phyloP scores from a whole-genome alignment of 2,329 filamentous ascomycete species.

The Fusarium decemcellulare region DNA sequence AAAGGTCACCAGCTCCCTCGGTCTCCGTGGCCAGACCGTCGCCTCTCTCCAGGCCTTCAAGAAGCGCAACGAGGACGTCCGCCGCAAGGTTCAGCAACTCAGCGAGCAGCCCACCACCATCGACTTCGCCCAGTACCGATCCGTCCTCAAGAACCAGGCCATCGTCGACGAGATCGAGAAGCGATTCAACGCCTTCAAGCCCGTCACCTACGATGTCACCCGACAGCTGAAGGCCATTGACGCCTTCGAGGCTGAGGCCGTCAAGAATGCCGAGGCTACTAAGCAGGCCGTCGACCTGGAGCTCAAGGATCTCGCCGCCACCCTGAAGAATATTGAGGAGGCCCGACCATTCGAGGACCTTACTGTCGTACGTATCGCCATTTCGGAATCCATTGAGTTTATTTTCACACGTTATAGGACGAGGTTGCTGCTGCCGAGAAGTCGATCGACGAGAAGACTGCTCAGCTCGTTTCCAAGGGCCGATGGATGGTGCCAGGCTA shows the following conservation, averaged over 20 bases:
- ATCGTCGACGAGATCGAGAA: constrained; percentile 98
- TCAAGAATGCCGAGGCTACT: constrained; percentile 97
- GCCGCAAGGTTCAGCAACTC: constrained; percentile 90
- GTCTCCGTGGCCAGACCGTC: constrained; percentile 95
- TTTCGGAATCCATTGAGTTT: constrained; percentile 16
- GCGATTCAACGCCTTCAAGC: constrained; percentile 93
- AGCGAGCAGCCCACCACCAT: constrained; percentile 87
- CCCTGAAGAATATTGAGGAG: constrained; percentile 96
- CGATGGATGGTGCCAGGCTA: constrained; percentile 99
- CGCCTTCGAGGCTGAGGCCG: constrained; percentile 95
- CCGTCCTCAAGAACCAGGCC: constrained; percentile 93
- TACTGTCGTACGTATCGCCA: constrained; percentile 84
- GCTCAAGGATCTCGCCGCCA: constrained; percentile 93
- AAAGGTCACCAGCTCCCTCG: constrained; percentile 93
- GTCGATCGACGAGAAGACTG: constrained; percentile 97
- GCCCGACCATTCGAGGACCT: constrained; percentile 96
- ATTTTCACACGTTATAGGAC: constrained; percentile 72
- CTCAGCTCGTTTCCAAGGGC: constrained; percentile 95
- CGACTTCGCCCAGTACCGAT: constrained; percentile 95
- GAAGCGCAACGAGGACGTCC: constrained; percentile 99
- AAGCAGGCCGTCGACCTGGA: constrained; percentile 97
- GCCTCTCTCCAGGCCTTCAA: constrained; percentile 96
- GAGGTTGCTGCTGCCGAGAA: constrained; percentile 95
- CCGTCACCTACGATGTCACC: constrained; percentile 89
- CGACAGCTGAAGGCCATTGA: constrained; percentile 99